Base-by-base conservation (phyloP, 2,329 filamentous ascomycete species). In the Microsporum canis region DNA sequence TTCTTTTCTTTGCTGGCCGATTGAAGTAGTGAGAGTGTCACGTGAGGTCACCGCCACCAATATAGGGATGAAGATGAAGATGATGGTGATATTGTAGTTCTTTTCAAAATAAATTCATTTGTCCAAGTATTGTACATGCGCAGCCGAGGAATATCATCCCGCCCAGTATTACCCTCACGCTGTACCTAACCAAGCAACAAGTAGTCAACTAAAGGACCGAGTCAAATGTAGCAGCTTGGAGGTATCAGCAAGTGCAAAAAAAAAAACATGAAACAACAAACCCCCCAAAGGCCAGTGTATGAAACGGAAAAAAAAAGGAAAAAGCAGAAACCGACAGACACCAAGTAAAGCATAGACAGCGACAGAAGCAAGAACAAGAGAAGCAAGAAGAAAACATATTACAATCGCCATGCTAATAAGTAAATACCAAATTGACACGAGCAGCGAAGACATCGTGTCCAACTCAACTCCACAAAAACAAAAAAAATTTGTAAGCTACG, bases 121-220 rank as follows among this genome's bases (percentile, higher is more conserved):
- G 31, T 55, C 51, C 51, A 55, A 55, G 51, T 55, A 55, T 55
- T 55, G 31, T 55, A 55, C 51, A 55, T 55, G 51, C 51, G 51
- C 51, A 29, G 45, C 45, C 45, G 45, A 51, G 27, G 14, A 51
- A 27, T 51, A 51, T 29, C 5, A 31, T 51, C 27, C 45, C 45
- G 10, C 27, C 45, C 45, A 29, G 45, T 51, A 12, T 27, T 51
- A 12, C 45, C 17, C 23, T n/a, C 45, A 29, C 45, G 49, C 31
- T 53, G 14, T 34, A 31, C 49, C 29, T 31, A 55, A 34, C 29
- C 31, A 58, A 41, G 45, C 39, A 43, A 47, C 23, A 12, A 43
- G 17, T 23, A 47, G 17, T 27, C 39, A 43, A 43, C 14, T 6
- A 41, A 58, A 43, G 33, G 14, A 23, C 17, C 17, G 17, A 45